Evolutionary conservation across 2,329 filamentous ascomycete genomes (phyloP).

Genomic region (Aspergillus felis): DNA sequence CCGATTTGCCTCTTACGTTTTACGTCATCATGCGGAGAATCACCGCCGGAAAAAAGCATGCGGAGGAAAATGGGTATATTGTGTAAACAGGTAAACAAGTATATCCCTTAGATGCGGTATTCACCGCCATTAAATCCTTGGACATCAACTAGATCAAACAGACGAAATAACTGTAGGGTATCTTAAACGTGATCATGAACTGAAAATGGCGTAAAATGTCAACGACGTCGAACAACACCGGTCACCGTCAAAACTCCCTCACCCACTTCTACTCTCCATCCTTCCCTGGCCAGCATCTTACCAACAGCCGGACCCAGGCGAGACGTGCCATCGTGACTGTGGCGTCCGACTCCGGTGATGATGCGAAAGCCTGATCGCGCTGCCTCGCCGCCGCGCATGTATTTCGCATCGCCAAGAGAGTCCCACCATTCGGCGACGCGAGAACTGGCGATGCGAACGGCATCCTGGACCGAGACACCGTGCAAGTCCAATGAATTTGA

Average conservation of each 20-base stretch:
- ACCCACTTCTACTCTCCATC: constrained; percentile 75
- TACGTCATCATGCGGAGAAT: constrained; percentile 31
- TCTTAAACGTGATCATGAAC: constrained; percentile 9
- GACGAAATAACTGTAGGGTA: constrained; percentile 9
- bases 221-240: constrained; percentile 47
- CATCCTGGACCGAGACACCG: constrained; percentile 75
- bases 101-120: background rate
- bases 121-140: background rate
- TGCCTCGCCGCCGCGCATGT: constrained; percentile 40
- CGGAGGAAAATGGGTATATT: background rate
- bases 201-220: constrained; percentile 4
- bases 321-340: constrained; percentile 72
- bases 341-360: constrained; percentile 75
- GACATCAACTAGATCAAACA: background rate
- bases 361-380: constrained; percentile 63
- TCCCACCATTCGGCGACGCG: constrained; percentile 74
- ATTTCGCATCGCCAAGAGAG: constrained; percentile 61
- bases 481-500: constrained; percentile 69
- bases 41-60: background rate
- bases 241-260: constrained; percentile 68
- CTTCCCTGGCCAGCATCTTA: constrained; percentile 68
- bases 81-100: background rate
- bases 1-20: constrained; percentile 12
- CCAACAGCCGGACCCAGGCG: constrained; percentile 76
- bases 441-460: constrained; percentile 69